Base-by-base conservation (phyloP, 2,329 filamentous ascomycete species). In the Arthrobotrys iridis region DNA sequence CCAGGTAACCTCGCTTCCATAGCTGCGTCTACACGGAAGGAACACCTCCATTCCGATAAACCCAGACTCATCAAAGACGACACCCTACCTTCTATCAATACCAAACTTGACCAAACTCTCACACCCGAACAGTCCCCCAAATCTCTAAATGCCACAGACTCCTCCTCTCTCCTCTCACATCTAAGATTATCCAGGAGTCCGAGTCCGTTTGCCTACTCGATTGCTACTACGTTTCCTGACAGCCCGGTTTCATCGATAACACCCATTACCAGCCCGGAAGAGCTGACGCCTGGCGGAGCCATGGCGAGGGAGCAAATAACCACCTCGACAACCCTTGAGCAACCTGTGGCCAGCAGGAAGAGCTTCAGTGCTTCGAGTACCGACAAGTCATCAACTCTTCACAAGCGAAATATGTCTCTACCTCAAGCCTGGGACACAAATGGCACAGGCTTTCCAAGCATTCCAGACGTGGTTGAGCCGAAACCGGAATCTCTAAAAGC, bases 51-150 rank as follows among this genome's bases (percentile, higher is more conserved):
- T n/a, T 48, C 48, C 41, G 63, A 68, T 4, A 67, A 59, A 33
- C 37, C 62, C 33, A 68, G 40, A 37, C 41, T 76, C 4, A 57
- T 71, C 13, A 76, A 57, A 43, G 66, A 76, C 43, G 72, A 76
- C 22, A n/a, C 72, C 41, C 43, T 76, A 3, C 66, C 72, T 8
- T 26, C 58, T 8, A 70, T 76, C 48, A 70, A 71, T 55, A 75
- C 71, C 13, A 75, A 26, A 37, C 71, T 75, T 30, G 71, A 75
- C 33, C 71, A 68, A 50, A 75, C 71, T 30, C 63, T 75, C 13
- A 75, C 71, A 50, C 71, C 71, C 3, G 63, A 75, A 45, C 71
- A 75, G 24, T 75, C 71, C 24, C 71, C 71, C 8, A 75, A 75
- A 45, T 63, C 71, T 46, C 18, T 75, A 41, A 58, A 59, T 37